phyloP scores from a whole-genome alignment of 495 filamentous ascomycete genomes.

The Glutinoglossum americanum region DNA sequence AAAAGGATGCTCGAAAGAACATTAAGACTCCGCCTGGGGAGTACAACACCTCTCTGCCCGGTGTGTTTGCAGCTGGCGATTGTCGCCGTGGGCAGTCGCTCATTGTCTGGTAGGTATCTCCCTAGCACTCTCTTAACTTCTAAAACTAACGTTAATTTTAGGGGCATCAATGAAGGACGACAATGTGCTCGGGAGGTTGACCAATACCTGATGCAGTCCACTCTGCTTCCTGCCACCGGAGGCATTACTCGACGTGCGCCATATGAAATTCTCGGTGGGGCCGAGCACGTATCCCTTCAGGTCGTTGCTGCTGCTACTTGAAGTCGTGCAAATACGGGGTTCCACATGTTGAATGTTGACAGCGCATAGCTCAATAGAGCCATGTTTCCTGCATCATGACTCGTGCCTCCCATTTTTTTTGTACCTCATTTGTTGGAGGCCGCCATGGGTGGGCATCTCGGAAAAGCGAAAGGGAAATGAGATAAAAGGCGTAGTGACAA shows the following conservation, averaged over 20 bases:
- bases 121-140: background rate
- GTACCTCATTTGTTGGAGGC: background rate
- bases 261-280: conserved; percentile 13
- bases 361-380: background rate
- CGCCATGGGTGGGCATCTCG: background rate
- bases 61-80: conserved; percentile 91
- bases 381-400: background rate
- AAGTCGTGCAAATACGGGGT: background rate
- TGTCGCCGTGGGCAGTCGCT: conserved; percentile 90
- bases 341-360: background rate
- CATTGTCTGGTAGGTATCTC: conserved; percentile 70
- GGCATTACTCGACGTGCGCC: conserved; percentile 73
- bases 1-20: conserved; percentile 88
- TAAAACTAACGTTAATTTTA: conserved; percentile 11
- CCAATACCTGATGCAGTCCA: conserved; percentile 61
- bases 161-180: conserved; percentile 97
- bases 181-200: conserved; percentile 90
- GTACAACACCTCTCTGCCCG: conserved; percentile 72
- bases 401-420: background rate
- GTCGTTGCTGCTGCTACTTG: conserved; percentile 10
- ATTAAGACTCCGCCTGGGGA: conserved; percentile 86
- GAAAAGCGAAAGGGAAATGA: no score
- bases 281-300: conserved; percentile 12
- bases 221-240: conserved; percentile 74
- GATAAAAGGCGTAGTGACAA: no score